These are phyloP conservation scores for Thielaviopsis euricoi DNA, from an alignment of 2,329 filamentous ascomycete genomes.

Conservation along the genomic window DNA sequence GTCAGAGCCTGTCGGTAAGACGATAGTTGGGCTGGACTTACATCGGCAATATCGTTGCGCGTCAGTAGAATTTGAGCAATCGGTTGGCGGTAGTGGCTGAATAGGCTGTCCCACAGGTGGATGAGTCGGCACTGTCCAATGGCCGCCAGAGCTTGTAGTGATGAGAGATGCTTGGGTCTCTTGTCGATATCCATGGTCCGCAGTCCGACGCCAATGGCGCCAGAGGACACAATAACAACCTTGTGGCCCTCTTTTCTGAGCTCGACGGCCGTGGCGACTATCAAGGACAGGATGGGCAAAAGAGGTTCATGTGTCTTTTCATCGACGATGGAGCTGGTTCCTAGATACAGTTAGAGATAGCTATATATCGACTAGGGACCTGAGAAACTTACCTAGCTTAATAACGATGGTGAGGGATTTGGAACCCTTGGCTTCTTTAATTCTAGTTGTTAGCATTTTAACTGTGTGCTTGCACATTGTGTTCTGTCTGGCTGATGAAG, in stretches of 20 bases:
- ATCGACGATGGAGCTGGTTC: conserved; percentile 97
- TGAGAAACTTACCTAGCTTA: conserved; percentile 57
- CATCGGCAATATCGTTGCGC: conserved; percentile 89
- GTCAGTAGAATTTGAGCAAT: conserved; percentile 91
- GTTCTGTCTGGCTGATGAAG: too few relatives aligned
- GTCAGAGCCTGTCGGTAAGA: not conserved
- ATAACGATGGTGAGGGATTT: conserved; percentile 66
- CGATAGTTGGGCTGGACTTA: conserved; percentile 24
- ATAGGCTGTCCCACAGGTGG: conserved; percentile 87
- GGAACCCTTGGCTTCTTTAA: conserved; percentile 38
- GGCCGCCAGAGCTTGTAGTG: conserved; percentile 83
- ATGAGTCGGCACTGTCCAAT: conserved; percentile 94
- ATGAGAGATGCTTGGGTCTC: conserved; percentile 76
- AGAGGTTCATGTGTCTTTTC: conserved; percentile 89
- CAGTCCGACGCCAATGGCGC: conserved; percentile 87
- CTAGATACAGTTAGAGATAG: conserved; percentile 29
- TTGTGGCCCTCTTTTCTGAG: conserved; percentile 81
- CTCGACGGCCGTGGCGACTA: conserved; percentile 84
- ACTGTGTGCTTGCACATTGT: too few relatives aligned
- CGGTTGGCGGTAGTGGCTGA: conserved; percentile 72
- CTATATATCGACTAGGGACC: conserved; percentile 13
- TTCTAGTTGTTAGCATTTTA: not conserved
- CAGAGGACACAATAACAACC: conserved; percentile 92
- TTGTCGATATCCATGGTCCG: conserved; percentile 77
- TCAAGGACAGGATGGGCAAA: conserved; percentile 74